These are phyloP conservation scores for Arthroderma sp. DNA, from an alignment of 2,329 filamentous ascomycete genomes.

Conservation along the genomic window DNA sequence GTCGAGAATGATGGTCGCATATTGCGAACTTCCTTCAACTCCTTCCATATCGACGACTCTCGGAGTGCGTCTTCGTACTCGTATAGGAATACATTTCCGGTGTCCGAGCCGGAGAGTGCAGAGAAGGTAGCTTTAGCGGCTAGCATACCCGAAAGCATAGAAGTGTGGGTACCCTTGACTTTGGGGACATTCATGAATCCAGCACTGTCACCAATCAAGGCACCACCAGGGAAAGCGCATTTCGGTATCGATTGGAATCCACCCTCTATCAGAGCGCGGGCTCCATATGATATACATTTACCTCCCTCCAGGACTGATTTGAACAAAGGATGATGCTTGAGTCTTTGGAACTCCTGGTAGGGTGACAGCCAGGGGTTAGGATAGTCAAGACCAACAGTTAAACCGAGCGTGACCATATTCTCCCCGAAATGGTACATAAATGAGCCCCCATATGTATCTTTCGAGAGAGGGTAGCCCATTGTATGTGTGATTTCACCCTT, in stretches of 20 bases:
- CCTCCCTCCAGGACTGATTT: conserved; percentile 77
- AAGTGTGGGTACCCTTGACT: conserved; percentile 95
- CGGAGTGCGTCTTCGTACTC: conserved; percentile 86
- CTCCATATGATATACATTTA: conserved; percentile 94
- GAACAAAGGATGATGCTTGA: conserved; percentile 96
- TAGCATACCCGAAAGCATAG: conserved; percentile 95
- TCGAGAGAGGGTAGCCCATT: conserved; percentile 80
- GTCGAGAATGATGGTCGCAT: conserved; percentile 92
- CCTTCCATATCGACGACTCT: conserved; percentile 79
- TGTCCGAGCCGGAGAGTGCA: conserved; percentile 48
- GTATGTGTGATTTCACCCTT: conserved; percentile 77
- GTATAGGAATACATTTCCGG: conserved; percentile 74
- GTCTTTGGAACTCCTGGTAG: conserved; percentile 93
- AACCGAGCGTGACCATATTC: conserved; percentile 81
- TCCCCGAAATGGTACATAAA: conserved; percentile 99
- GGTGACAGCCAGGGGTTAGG: conserved; percentile 92
- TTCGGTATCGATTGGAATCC: conserved; percentile 97
- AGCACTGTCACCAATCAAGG: conserved; percentile 88
- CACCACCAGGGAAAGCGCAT: conserved; percentile 88
- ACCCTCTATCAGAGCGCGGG: conserved; percentile 80
- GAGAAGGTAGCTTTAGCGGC: conserved; percentile 81
- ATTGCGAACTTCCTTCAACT: conserved; percentile 89
- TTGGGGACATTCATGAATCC: conserved; percentile 97
- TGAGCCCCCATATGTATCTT: conserved; percentile 88
- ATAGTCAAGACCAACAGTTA: conserved; percentile 91